phyloP scores from a whole-genome alignment of 768 basidiomycete species.

The Kockovaella imperatae region DNA sequence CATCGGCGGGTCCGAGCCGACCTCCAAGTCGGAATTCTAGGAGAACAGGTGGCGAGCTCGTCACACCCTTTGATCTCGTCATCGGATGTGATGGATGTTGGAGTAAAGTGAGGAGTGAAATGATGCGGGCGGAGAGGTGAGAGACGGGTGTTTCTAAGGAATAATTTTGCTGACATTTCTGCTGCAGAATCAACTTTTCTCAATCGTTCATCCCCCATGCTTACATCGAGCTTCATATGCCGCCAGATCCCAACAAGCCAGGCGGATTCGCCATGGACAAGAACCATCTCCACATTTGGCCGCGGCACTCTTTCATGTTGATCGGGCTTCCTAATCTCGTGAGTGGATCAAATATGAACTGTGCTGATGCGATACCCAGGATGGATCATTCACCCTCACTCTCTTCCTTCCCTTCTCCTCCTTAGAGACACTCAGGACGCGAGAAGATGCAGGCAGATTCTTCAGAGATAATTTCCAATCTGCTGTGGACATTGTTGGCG shows the following conservation, averaged over 20 bases:
- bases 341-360: conserved; percentile 31
- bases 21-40: too few species aligned
- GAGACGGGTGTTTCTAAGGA: conserved; percentile 25
- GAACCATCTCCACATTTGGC: conserved; percentile 98
- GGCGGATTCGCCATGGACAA: conserved; percentile 82
- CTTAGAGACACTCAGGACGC: conserved; percentile 55
- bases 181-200: conserved; percentile 78
- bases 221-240: conserved; percentile 94
- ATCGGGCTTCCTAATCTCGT: conserved; percentile 97
- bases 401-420: conserved; percentile 78
- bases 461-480: conserved; percentile 81
- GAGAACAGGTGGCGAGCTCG: conserved; percentile 7
- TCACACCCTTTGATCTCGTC: conserved; percentile 42
- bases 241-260: conserved; percentile 51
- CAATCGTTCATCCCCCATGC: conserved; percentile 94
- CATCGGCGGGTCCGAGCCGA: conserved; percentile 11
- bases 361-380: conserved; percentile 50
- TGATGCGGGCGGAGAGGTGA: conserved; percentile 90
- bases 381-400: conserved; percentile 94
- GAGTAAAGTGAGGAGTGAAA: conserved; percentile 78
- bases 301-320: conserved; percentile 97
- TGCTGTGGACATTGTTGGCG: conserved; percentile 76
- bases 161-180: conserved; percentile 2
- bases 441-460: conserved; percentile 57
- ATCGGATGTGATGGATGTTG: conserved; percentile 92